Evolutionary conservation across 2,329 filamentous ascomycete genomes (phyloP).

Genomic region (Fusarium nurragi): DNA sequence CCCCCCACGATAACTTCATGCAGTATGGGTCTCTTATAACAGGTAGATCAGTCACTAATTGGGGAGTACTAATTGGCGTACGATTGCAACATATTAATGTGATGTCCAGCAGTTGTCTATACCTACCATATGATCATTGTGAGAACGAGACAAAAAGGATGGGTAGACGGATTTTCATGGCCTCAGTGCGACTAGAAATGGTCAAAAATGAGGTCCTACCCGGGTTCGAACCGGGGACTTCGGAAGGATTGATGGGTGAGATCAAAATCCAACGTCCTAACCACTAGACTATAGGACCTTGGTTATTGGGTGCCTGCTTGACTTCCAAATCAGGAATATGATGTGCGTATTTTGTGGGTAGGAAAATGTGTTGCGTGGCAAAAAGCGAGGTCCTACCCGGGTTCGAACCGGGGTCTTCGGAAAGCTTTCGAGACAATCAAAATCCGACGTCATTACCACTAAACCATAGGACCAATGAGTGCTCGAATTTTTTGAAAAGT

Average conservation of each 20-base stretch:
- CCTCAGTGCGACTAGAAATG: too few relatives aligned
- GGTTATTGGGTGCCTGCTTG: rapidly evolving
- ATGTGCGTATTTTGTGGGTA: rapidly evolving
- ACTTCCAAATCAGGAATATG: rapidly evolving
- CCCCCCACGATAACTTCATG: too few relatives aligned
- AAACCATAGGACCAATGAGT: slow-evolving; percentile 26
- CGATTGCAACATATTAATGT: too few relatives aligned
- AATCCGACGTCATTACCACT: slow-evolving; percentile 34
- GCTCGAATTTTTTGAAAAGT: rapidly evolving
- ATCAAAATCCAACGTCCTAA: slow-evolving; percentile 31
- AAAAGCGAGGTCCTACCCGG: slow-evolving; percentile 30
- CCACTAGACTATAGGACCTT: slow-evolving; percentile 30
- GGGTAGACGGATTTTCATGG: too few relatives aligned
- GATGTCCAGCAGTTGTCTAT: too few relatives aligned
- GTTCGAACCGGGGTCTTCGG: slow-evolving; percentile 32
- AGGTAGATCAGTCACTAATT: too few relatives aligned
- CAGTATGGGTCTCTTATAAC: too few relatives aligned
- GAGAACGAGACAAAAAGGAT: too few relatives aligned
- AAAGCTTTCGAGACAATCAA: slow-evolving; percentile 19
- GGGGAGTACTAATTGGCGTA: too few relatives aligned
- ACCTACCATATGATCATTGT: too few relatives aligned
- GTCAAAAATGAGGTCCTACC: slow-evolving; percentile 22
- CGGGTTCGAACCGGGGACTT: slow-evolving; percentile 30
- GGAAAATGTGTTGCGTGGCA: background rate
- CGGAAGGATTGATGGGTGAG: slow-evolving; percentile 3